A percentile compares a stretch with the other conserved stretches of the same genome.
Conservation (phyloP, 2,329 filamentous ascomycete genomes). For the Penicillium sp. region DNA sequence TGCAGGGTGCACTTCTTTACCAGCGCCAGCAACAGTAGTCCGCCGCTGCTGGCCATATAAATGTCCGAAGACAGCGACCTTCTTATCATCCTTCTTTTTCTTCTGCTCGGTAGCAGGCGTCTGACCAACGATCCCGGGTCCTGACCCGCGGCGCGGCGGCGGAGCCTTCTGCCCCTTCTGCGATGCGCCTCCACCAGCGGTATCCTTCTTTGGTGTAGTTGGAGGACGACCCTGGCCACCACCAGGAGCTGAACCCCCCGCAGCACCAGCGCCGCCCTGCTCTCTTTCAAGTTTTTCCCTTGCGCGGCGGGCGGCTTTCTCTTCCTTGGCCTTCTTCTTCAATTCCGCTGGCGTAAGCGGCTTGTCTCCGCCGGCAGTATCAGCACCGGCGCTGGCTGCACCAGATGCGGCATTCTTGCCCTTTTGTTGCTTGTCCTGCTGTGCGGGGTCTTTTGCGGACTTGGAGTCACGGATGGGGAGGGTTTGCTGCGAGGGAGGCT, state of each 20-base stretch:
- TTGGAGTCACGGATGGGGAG: constrained; percentile 24
- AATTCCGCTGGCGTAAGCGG: constrained; percentile 59
- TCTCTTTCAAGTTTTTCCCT: constrained; percentile 58
- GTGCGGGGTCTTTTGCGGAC: constrained; percentile 21
- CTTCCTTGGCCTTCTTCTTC: constrained; percentile 84
- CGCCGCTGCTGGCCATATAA: constrained; percentile 70
- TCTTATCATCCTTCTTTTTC: constrained; percentile 59
- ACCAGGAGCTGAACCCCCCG: constrained; percentile 35
- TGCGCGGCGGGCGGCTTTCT: constrained; percentile 81
- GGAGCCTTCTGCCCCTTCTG: constrained; percentile 30
- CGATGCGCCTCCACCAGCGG: constrained; percentile 21
- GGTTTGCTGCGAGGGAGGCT: constrained; percentile 17
- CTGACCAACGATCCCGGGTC: constrained; percentile 29
- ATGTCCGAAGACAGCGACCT: constrained; percentile 74
- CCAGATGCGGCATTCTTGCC: constrained; percentile 23
- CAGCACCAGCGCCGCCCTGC: constrained; percentile 40
- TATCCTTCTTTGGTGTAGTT: constrained; percentile 30
- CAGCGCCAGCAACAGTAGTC: constrained; percentile 55
- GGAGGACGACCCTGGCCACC: constrained; percentile 26
- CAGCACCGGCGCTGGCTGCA: constrained; percentile 19
- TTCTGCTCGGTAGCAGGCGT: constrained; percentile 41
- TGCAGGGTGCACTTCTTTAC: constrained; percentile 75
- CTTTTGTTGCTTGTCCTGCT: constrained; percentile 23
- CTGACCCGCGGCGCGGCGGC: constrained; percentile 35
- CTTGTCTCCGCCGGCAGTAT: constrained; percentile 26